Evolutionary conservation across 805 yeast genomes (phyloP).

Genomic region (Kodamaea kakaduensis): DNA sequence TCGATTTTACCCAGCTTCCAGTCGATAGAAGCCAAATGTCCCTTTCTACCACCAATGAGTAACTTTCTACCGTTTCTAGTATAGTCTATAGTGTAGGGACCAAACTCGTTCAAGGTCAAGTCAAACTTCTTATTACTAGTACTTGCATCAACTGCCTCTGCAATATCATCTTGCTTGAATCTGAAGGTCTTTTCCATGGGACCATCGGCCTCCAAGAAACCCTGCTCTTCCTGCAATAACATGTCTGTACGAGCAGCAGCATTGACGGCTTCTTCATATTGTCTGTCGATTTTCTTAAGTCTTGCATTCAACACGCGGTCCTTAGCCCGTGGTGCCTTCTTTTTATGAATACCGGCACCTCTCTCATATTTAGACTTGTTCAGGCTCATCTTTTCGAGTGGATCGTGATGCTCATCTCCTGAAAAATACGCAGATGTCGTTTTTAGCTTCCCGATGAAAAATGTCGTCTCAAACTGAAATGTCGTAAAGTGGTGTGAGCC

Average conservation of each 20-base stretch:
- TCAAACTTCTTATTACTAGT: slow-evolving; percentile 76
- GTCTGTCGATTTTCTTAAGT: slow-evolving; percentile 62
- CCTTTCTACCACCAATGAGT: slow-evolving; percentile 82
- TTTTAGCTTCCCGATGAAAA: too few species aligned
- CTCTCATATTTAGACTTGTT: slow-evolving; percentile 10
- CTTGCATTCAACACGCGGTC: slow-evolving; percentile 47
- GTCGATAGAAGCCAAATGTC: slow-evolving; percentile 93
- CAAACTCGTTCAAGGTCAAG: slow-evolving; percentile 68
- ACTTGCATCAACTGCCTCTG: slow-evolving; percentile 66
- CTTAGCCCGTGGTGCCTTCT: slow-evolving; percentile 14
- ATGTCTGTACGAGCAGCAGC: slow-evolving; percentile 86
- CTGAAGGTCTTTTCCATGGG: slow-evolving; percentile 85
- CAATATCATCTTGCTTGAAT: slow-evolving; percentile 77
- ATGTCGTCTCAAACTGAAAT: not conserved
- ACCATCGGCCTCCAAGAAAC: slow-evolving; percentile 89
- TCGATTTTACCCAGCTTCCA: slow-evolving; percentile 85
- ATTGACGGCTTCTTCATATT: slow-evolving; percentile 72
- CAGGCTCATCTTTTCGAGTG: not conserved
- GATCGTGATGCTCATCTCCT: slow-evolving; percentile 7
- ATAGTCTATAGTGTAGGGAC: slow-evolving; percentile 82
- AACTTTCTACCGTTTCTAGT: slow-evolving; percentile 84
- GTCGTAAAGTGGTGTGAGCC: not conserved
- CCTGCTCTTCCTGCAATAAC: slow-evolving; percentile 77
- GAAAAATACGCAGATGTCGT: not conserved
- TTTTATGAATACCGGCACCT: slow-evolving; percentile 7